A percentile compares a stretch with the other conserved stretches of the same genome.
Evolutionary conservation across 2,329 filamentous ascomycete genomes (phyloP).

Genomic region (Passalora sequoiae): DNA sequence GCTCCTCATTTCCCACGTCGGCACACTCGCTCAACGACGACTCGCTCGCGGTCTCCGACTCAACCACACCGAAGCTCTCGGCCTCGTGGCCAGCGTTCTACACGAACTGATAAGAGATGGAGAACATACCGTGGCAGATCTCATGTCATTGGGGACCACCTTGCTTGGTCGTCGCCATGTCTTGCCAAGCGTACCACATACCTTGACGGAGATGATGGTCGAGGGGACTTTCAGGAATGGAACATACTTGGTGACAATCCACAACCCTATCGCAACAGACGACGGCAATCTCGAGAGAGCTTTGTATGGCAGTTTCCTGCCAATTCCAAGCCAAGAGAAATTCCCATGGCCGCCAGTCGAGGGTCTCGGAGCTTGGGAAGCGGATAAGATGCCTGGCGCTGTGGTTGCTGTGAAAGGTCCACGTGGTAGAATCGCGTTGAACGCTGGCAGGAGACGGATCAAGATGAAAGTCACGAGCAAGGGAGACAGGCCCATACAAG

Average conservation of each 20-base stretch:
- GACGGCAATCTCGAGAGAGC: constrained; percentile 83
- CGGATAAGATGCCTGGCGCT: constrained; percentile 69
- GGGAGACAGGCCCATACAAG: constrained; percentile 84
- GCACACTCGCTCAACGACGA: constrained; percentile 77
- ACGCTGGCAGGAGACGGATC: constrained; percentile 68
- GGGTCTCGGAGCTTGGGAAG: constrained; percentile 57
- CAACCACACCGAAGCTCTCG: constrained; percentile 83
- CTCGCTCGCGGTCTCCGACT: constrained; percentile 82
- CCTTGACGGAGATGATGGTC: constrained; percentile 79
- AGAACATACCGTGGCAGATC: constrained; percentile 81
- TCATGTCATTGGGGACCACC: constrained; percentile 85
- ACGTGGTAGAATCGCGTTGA: constrained; percentile 61
- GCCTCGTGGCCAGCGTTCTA: constrained; percentile 78
- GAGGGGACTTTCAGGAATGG: constrained; percentile 89
- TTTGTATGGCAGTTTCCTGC: constrained; percentile 86
- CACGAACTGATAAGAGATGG: constrained; percentile 98
- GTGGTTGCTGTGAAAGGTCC: constrained; percentile 65
- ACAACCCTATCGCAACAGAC: constrained; percentile 79
- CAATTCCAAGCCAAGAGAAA: constrained; percentile 57
- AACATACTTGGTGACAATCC: constrained; percentile 90
- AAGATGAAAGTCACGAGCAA: constrained; percentile 73
- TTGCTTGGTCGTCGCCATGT: constrained; percentile 94
- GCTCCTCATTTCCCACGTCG: constrained; percentile 85
- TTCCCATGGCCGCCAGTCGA: constrained; percentile 54
- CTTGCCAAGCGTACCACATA: constrained; percentile 71